A percentile compares a stretch with the other conserved stretches of the same genome.
Conservation (phyloP, 805 yeast species). For the Schwanniomyces sp. region DNA sequence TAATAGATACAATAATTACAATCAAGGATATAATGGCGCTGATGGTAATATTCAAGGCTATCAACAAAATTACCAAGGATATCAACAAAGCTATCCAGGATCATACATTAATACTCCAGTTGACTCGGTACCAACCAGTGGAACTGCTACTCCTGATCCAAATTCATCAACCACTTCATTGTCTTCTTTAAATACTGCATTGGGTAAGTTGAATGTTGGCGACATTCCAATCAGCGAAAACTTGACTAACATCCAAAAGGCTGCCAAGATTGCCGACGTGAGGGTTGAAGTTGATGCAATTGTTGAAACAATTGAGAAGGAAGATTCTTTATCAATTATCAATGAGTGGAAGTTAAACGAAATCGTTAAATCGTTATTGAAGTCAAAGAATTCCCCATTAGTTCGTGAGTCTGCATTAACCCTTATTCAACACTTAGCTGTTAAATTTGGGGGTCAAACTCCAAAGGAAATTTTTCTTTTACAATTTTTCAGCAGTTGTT, state of each 20-base stretch:
- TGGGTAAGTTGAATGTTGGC: conserved; percentile 56
- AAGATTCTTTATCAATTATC: conserved; percentile 43
- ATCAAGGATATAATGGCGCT: conserved; percentile 2
- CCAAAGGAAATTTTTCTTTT: conserved; percentile 77
- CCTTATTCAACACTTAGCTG: conserved; percentile 56
- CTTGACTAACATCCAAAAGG: conserved; percentile 51
- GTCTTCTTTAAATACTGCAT: conserved; percentile 67
- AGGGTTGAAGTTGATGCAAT: conserved; percentile 55
- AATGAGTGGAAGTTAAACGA: conserved; percentile 66
- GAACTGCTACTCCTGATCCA: conserved; percentile 33
- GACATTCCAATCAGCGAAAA: conserved; percentile 65
- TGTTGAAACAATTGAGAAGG: conserved; percentile 47
- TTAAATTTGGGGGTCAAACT: conserved; percentile 62
- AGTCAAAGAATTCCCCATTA: conserved; percentile 70
- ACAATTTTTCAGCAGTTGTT: conserved; percentile 59
- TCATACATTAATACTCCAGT: conserved; percentile 20
- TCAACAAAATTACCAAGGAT: conserved; percentile 2
- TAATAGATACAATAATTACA: conserved; percentile 1
- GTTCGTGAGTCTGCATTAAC: conserved; percentile 77
- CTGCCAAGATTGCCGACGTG: conserved; percentile 53
- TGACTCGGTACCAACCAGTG: conserved; percentile 34
- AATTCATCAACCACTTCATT: conserved; percentile 68
- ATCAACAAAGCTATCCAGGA: conserved; percentile 1
- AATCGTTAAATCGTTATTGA: conserved; percentile 62
- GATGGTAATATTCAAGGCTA: background rate